Evolutionary conservation across 805 yeast genomes (phyloP), one percentile per base, ranked within the genome.

Genomic region (Ogataea pilisensis): DNA sequence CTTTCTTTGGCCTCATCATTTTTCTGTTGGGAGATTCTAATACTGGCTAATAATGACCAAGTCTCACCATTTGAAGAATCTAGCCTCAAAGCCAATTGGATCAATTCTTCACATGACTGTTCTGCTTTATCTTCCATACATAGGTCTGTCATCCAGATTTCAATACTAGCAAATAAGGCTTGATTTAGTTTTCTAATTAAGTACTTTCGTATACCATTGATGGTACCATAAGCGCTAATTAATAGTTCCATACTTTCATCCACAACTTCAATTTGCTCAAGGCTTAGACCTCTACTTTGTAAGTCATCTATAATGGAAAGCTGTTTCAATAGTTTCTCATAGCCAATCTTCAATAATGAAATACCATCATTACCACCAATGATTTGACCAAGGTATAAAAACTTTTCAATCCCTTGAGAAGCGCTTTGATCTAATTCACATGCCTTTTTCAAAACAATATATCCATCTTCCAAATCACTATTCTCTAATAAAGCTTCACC

Each of bases 131-230:
- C 79, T 54, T 87, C 95, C 96, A 90, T 88, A 68, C 98, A 90
- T 48, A 90, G 68, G 67, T 91, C 97, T 1, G 98, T 91, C 97
- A 89, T 87, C 96, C 96, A 90, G 42, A 87, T 84, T 63, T 91
- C 99, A 55, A 93, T 85, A 67, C 83, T 75, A 6, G 96, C 82
- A 50, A 91, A 80, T 21, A 87, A 67, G 0, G 91, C 96, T 56
- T 81, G 85, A 48, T 83, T 78, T 35, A 87, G 58, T 57, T 84
- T 85, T 47, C 75, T 75, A 16, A 73, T 60, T 31, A 75, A 63
- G 44, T 70, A 70, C 39, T 59, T 55, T 34, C 57, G 51, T n/a
- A 66, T 52, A 7, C 48, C 31, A 16, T 50, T 39, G 29, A 48
- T 46, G 53, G 55, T 41, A 39, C 51, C 39, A 44, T 61, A 61